Evolutionary conservation across 2,329 filamentous ascomycete genomes (phyloP).

Genomic region (Clonostachys chloroleuca): DNA sequence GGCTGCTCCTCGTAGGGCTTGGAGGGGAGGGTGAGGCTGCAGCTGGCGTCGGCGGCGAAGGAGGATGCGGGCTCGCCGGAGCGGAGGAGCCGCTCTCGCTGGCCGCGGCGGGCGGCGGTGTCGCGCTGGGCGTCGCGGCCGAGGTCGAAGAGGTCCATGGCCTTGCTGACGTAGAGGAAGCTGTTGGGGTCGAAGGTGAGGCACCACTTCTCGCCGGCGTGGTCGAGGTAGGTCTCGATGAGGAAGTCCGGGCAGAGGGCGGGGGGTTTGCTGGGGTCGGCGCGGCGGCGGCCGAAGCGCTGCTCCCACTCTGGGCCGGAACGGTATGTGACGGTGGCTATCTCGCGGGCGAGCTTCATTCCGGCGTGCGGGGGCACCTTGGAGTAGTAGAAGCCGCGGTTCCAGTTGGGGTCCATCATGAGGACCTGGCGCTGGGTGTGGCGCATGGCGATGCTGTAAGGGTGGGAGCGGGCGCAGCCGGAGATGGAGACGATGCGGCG

Average conservation of each 20-base stretch:
- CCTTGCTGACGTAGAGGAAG: conserved; percentile 92
- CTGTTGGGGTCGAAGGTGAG: conserved; percentile 96
- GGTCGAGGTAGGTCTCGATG: conserved; percentile 96
- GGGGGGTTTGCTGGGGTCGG: conserved; percentile 80
- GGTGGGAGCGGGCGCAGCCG: conserved; percentile 90
- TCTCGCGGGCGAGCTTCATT: conserved; percentile 97
- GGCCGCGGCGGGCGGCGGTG: conserved; percentile 56
- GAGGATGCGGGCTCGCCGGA: conserved; percentile 48
- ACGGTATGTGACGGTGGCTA: conserved; percentile 95
- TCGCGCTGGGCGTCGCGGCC: conserved; percentile 65
- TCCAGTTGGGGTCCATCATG: conserved; percentile 99
- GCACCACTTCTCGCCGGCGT: conserved; percentile 97
- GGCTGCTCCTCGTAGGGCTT: conserved; percentile 83
- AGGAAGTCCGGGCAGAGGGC: conserved; percentile 96
- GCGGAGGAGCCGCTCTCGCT: conserved; percentile 49
- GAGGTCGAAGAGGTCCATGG: conserved; percentile 97
- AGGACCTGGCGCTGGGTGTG: conserved; percentile 96
- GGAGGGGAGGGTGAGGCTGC: conserved; percentile 78
- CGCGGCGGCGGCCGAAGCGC: conserved; percentile 81
- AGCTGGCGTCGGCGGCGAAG: conserved; percentile 44
- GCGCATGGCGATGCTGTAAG: conserved; percentile 97
- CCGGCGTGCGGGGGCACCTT: conserved; percentile 85
- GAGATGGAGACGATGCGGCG: conserved; percentile 83
- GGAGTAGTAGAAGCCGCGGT: conserved; percentile 89
- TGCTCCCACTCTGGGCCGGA: conserved; percentile 97